phyloP scores from a whole-genome alignment of 1,284 basidiomycete species.

The Phaffia rhodozyma region DNA sequence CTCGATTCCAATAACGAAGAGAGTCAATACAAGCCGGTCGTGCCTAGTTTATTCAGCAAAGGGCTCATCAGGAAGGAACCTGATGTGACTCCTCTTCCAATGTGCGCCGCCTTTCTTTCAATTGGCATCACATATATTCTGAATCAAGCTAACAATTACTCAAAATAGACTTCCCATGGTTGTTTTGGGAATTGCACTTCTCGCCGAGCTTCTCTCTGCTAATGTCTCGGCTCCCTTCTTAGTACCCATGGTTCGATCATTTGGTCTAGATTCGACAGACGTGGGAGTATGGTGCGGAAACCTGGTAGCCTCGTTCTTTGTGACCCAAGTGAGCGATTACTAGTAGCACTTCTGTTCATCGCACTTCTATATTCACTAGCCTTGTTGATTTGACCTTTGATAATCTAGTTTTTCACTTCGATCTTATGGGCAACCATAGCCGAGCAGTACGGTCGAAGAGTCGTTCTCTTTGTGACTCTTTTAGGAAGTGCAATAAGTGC shows the following conservation, averaged over 20 bases:
- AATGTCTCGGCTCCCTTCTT: conserved; percentile 82
- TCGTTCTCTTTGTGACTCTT: conserved; percentile 73
- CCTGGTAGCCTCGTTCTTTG: conserved; percentile 40
- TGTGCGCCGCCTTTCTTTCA: neutral
- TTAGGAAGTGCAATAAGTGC: conserved; percentile 62
- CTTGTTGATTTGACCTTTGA: neutral
- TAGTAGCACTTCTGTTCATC: neutral
- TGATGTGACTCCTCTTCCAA: conserved; percentile 13
- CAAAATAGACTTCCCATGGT: conserved; percentile 55
- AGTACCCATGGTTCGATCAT: conserved; percentile 76
- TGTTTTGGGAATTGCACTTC: conserved; percentile 65
- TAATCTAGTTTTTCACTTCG: conserved; percentile 71
- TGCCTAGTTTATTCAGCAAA: conserved; percentile 7
- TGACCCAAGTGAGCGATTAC: conserved; percentile 30
- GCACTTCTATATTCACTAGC: no score
- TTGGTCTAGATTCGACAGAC: conserved; percentile 1
- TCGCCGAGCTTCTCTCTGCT: conserved; percentile 55
- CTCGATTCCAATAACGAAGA: neutral
- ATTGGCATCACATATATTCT: neutral
- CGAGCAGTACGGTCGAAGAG: conserved; percentile 74
- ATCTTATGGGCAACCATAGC: conserved; percentile 87
- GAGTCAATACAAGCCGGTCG: conserved; percentile 5
- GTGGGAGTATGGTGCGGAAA: conserved; percentile 36
- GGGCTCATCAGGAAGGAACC: conserved; percentile 17
- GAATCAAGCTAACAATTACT: neutral